Conservation (phyloP, 1,284 basidiomycete genomes). For the Ganoderma multipileum region DNA sequence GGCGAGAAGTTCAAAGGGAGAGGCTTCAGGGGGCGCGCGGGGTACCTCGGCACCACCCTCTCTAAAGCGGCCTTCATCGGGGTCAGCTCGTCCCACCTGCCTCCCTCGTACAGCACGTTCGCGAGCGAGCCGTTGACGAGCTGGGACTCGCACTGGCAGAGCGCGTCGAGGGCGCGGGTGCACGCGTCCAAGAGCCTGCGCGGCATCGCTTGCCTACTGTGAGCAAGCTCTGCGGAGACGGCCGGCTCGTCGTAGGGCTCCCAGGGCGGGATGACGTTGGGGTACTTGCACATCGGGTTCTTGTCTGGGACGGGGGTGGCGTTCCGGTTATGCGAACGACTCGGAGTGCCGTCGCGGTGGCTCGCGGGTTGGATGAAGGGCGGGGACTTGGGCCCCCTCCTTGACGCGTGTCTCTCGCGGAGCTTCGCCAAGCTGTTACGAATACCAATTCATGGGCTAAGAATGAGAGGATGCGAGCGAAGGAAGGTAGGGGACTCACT, state of each 20-base stretch:
- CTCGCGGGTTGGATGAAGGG: neutral
- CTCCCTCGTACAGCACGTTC: neutral
- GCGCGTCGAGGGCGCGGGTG: neutral
- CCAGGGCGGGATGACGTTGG: no score
- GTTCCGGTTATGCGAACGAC: no score
- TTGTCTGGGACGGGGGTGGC: no score
- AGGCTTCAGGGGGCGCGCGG: neutral
- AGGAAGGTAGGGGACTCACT: neutral
- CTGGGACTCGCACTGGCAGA: neutral
- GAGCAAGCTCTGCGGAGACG: neutral
- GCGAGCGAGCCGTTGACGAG: neutral
- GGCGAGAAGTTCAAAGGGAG: neutral
- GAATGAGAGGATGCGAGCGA: neutral
- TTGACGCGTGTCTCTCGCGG: neutral
- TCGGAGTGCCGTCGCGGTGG: neutral
- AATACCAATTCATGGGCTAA: neutral
- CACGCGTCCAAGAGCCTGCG: neutral
- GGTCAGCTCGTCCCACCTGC: neutral
- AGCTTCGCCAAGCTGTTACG: neutral
- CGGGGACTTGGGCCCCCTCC: neutral
- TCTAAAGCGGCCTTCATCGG: neutral
- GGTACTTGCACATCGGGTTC: no score
- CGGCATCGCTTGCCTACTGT: neutral
- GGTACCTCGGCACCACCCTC: neutral
- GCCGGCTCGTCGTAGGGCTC: neutral